These are phyloP conservation scores for Nematodospora valgi DNA, from an alignment of 805 yeast genomes.

Conservation along the genomic window DNA sequence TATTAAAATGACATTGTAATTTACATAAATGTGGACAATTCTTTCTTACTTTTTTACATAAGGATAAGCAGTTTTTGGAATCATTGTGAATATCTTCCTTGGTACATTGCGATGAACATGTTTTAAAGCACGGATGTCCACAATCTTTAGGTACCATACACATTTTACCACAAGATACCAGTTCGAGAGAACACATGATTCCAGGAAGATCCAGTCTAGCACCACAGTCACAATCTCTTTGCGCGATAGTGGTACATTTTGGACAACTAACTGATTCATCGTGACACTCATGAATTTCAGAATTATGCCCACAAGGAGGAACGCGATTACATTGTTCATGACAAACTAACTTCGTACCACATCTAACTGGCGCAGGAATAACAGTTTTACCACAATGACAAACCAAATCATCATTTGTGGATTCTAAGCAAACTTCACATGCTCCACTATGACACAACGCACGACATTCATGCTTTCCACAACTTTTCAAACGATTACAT, in stretches of 20 bases:
- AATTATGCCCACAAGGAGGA: slow-evolving; percentile 66
- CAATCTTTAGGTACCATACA: slow-evolving; percentile 33
- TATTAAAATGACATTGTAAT: slow-evolving; percentile 60
- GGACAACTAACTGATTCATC: slow-evolving; percentile 65
- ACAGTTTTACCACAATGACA: slow-evolving; percentile 82
- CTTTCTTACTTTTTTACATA: slow-evolving; percentile 51
- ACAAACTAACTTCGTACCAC: slow-evolving; percentile 70
- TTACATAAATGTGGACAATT: slow-evolving; percentile 70
- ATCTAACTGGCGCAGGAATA: slow-evolving; percentile 77
- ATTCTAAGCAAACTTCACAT: slow-evolving; percentile 77
- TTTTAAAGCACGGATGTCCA: slow-evolving; percentile 47
- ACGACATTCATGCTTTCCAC: slow-evolving; percentile 63
- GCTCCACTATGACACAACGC: slow-evolving; percentile 77
- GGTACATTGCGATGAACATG: slow-evolving; percentile 63
- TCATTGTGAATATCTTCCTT: slow-evolving; percentile 53
- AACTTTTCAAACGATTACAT: slow-evolving; percentile 60
- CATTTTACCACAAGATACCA: slow-evolving; percentile 57
- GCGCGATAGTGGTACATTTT: slow-evolving; percentile 61
- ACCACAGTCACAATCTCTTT: slow-evolving; percentile 63
- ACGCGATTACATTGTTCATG: slow-evolving; percentile 59
- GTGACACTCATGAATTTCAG: slow-evolving; percentile 74
- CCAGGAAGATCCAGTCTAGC: slow-evolving; percentile 48
- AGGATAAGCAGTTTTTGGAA: slow-evolving; percentile 47
- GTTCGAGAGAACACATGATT: slow-evolving; percentile 64
- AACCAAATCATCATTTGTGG: slow-evolving; percentile 71